Base-by-base conservation (phyloP, 108 stramenopile genomes). In the Skeletonema marinoi region DNA sequence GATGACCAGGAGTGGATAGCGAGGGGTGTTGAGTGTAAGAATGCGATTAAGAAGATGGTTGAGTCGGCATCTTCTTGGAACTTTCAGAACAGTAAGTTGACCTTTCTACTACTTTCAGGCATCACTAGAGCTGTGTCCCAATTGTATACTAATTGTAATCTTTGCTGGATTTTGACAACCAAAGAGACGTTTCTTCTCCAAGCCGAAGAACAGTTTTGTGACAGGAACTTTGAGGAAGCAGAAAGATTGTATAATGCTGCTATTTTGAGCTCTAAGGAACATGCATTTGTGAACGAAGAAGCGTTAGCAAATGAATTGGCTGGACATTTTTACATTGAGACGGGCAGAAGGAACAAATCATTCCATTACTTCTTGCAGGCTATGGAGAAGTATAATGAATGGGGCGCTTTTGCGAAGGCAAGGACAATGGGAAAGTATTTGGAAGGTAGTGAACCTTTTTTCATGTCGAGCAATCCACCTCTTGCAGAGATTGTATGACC, bases 381-480 rank as follows among this genome's bases (percentile, higher is more conserved):
- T 3, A 4, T 21, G 33, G 19, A 14, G 35, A 65, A 64, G 30
- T 74, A 74, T 33, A 66, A n/a, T 25, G 56, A 74, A 74, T 74
- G 73, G 73, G 73, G 73, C n/a, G 73, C 73, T 12, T 35, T 58
- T 17, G 38, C 65, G 25, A 66, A 74, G 39, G 65, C 62, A 4
- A 42, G 41, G 19, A 32, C 29, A 29, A 6, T 56, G 21, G 21
- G 10, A 56, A 56, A 9, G 7, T 56, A 25, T 56, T 56, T 56
- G 3, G 54, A 56, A n/a, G 50, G 50, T 6, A 51, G 17, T 51
- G 50, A 19, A 51, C 12, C 39, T 41, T 41, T 11, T 41, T 41
- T 12, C 11, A 41, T 41, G 8, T 8, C 38, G 11, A 11, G 11
- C 39, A 41, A 1, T 10, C n/a, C 0, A 19, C 6, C 10, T 19